Evolutionary conservation across 2,329 filamentous ascomycete species (phyloP).

Genomic region (Cladosporium sphaerospermum): DNA sequence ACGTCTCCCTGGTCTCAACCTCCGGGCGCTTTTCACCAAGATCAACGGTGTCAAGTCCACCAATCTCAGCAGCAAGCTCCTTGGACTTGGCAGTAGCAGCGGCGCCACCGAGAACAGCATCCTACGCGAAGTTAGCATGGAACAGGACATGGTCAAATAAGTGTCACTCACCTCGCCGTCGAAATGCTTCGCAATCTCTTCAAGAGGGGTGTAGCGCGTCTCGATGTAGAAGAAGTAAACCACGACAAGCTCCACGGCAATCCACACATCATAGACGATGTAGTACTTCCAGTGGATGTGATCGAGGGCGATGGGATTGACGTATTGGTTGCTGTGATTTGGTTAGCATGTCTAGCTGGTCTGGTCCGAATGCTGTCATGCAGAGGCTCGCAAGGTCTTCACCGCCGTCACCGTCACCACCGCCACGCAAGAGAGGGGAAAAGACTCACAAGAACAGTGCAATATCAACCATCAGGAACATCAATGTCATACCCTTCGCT

Average conservation of each 20-base stretch:
- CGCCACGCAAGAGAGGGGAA: not conserved
- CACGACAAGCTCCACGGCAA: slow-evolving; percentile 27
- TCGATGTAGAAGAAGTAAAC: slow-evolving; percentile 36
- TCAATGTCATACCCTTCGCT: slow-evolving; percentile 39
- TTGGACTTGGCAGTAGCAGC: slow-evolving; percentile 31
- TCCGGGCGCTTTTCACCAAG: slow-evolving; percentile 17
- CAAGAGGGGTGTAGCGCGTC: slow-evolving; percentile 39
- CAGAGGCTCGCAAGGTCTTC: too few species aligned
- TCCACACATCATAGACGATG: slow-evolving; percentile 29
- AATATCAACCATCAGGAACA: slow-evolving; percentile 40
- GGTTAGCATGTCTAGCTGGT: not conserved
- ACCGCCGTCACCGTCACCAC: too few species aligned
- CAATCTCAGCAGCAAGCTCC: slow-evolving; percentile 22
- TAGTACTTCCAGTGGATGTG: slow-evolving; percentile 27
- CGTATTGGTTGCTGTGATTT: slow-evolving; percentile 26
- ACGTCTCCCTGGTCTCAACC: slow-evolving; percentile 23
- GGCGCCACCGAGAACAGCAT: slow-evolving; percentile 32
- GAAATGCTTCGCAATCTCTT: slow-evolving; percentile 42
- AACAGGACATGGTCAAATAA: not conserved
- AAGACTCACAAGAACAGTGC: slow-evolving; percentile 35
- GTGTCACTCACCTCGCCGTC: slow-evolving; percentile 22
- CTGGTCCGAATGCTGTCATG: too few species aligned
- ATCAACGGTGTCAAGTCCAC: slow-evolving; percentile 20
- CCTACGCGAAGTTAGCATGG: slow-evolving; percentile 26
- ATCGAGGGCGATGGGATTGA: slow-evolving; percentile 28